phyloP scores from a whole-genome alignment of 2,329 filamentous ascomycete genomes.

The Fusarium redolens region DNA sequence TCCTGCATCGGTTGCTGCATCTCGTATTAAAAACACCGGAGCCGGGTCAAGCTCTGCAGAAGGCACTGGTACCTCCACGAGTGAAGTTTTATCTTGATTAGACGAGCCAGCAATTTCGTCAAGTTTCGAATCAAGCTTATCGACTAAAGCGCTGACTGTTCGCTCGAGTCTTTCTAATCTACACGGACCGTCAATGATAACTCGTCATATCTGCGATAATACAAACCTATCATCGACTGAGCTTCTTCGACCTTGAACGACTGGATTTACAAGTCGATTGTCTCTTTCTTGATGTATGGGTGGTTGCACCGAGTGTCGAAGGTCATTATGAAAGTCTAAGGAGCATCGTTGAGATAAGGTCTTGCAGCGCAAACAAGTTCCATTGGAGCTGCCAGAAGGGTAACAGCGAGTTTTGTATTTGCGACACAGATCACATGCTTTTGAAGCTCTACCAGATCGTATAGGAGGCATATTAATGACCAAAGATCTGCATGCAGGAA shows the following conservation, averaged over 20 bases:
- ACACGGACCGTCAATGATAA: not conserved
- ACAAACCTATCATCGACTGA: slow-evolving; percentile 13
- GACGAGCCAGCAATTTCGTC: not conserved
- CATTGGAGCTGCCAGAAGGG: slow-evolving; percentile 1
- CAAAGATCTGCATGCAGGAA: not conserved
- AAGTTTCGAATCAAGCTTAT: slow-evolving; percentile 26
- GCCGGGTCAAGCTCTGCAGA: slow-evolving; percentile 27
- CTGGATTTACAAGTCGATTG: rapidly evolving
- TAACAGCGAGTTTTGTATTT: slow-evolving; percentile 46
- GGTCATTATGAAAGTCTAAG: not conserved
- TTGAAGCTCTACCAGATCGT: slow-evolving; percentile 39
- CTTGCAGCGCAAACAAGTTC: slow-evolving; percentile 41
- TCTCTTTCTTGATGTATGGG: not conserved
- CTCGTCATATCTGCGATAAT: rapidly evolving
- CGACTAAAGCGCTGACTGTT: slow-evolving; percentile 19
- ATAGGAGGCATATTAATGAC: slow-evolving; percentile 36
- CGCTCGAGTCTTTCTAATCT: slow-evolving; percentile 30
- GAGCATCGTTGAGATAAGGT: slow-evolving; percentile 42
- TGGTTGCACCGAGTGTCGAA: not conserved
- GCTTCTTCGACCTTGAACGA: not conserved
- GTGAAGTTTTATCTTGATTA: not conserved
- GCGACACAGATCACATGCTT: slow-evolving; percentile 43
- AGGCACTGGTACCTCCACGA: not conserved
- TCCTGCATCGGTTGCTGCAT: slow-evolving; percentile 43
- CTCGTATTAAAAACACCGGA: slow-evolving; percentile 44